These are phyloP conservation scores for Fomitopsis palustris DNA, from an alignment of 1,284 basidiomycete species.

Conservation along the genomic window DNA sequence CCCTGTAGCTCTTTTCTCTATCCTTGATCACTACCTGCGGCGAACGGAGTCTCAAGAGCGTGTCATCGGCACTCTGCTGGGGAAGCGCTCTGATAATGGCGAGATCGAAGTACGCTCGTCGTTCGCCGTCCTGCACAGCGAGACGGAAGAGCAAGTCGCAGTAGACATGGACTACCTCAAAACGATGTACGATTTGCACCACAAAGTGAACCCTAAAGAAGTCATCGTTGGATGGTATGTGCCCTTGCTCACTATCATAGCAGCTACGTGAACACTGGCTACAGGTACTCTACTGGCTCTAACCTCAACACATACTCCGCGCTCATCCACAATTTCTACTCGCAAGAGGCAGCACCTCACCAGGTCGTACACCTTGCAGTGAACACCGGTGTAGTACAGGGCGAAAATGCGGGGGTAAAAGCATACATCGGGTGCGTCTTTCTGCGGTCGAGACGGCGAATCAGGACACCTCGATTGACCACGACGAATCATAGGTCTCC, in stretches of 20 bases:
- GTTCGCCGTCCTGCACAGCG: constrained; percentile 89
- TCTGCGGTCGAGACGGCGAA: neutral
- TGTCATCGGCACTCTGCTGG: constrained; percentile 95
- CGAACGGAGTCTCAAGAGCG: constrained; percentile 80
- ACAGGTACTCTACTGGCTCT: constrained; percentile 87
- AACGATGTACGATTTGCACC: constrained; percentile 89
- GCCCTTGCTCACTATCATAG: neutral
- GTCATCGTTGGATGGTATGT: constrained; percentile 85
- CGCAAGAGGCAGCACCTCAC: constrained; percentile 85
- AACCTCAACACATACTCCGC: constrained; percentile 95
- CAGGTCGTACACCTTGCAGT: constrained; percentile 93
- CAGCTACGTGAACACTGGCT: constrained; percentile 9
- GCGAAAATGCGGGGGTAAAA: constrained; percentile 77
- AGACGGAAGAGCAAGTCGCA: constrained; percentile 89
- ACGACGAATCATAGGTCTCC: constrained; percentile 53
- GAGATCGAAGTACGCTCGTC: constrained; percentile 69
- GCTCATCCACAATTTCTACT: constrained; percentile 98
- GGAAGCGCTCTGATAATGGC: constrained; percentile 67
- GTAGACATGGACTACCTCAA: constrained; percentile 97
- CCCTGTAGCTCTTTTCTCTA: constrained; percentile 92
- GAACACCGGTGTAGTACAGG: constrained; percentile 79
- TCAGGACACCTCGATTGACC: neutral
- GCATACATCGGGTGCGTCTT: constrained; percentile 80
- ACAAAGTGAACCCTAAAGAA: constrained; percentile 82
- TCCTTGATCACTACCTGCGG: constrained; percentile 96